Percentiles rank a stretch among this genome's conserved stretches.
These are phyloP conservation scores for Penicillium roqueforti DNA, from an alignment of 495 filamentous ascomycete species.

Conservation along the genomic window DNA sequence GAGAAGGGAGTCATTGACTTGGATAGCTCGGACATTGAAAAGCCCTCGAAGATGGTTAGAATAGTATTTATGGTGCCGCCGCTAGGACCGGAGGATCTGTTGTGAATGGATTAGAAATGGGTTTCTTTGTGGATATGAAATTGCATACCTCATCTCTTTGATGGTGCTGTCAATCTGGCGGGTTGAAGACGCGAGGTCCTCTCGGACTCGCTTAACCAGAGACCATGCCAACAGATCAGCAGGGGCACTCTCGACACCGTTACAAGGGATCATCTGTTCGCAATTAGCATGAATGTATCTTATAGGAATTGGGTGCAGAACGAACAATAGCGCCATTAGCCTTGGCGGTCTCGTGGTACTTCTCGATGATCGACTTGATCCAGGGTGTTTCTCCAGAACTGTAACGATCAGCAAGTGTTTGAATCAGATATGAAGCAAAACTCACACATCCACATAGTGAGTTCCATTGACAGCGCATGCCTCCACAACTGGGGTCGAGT, in stretches of 20 bases:
- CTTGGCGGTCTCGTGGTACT: constrained; percentile 73
- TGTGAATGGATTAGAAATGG: constrained; percentile 4
- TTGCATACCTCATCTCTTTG: constrained; percentile 55
- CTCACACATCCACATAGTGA: constrained; percentile 78
- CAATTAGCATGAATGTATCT: constrained; percentile 21
- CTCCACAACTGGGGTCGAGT: constrained; percentile 76
- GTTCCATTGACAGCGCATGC: constrained; percentile 87
- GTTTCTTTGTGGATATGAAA: not conserved
- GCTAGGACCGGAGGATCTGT: constrained; percentile 52
- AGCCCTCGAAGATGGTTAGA: constrained; percentile 59
- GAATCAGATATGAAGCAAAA: not conserved
- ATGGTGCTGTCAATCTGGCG: constrained; percentile 57
- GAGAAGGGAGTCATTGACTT: constrained; percentile 58
- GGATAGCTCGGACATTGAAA: constrained; percentile 52
- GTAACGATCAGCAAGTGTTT: constrained; percentile 10
- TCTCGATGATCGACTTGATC: constrained; percentile 71
- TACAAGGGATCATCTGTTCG: constrained; percentile 73
- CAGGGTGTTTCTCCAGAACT: constrained; percentile 83
- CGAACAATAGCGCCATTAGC: constrained; percentile 67
- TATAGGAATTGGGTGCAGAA: not conserved
- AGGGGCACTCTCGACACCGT: constrained; percentile 81
- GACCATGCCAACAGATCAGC: constrained; percentile 74
- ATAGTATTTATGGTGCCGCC: constrained; percentile 70
- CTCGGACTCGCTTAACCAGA: constrained; percentile 60
- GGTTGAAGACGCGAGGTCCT: constrained; percentile 52